Evolutionary conservation across 2,329 filamentous ascomycete species (phyloP), one percentile per base, ranked within the genome.

Genomic region (Lecanosticta acicola): DNA sequence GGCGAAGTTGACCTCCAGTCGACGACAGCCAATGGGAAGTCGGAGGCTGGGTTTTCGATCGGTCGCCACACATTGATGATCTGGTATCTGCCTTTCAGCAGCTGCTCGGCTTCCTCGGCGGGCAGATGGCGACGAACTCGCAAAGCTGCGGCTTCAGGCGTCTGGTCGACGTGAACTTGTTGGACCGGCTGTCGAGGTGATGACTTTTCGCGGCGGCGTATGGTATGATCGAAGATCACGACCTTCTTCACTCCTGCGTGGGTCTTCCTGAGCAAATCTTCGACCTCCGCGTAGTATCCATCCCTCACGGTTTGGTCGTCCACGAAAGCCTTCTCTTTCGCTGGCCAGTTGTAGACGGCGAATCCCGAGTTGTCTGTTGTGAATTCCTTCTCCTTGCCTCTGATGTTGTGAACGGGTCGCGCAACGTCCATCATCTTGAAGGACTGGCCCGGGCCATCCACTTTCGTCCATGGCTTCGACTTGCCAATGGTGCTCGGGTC

Each of bases 41-140:
- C 76, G 46, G 81, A 79, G 4, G 86, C 75, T 2, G 83, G 79
- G 29, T 71, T 70, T 21, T 74, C 72, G 53, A 85, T 83, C 0
- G 83, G 82, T 32, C 83, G 73, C 83, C 83, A 85, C 13, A 85
- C 81, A 51, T 86, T 85, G 62, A 85, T 79, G 57, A 85, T 78
- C 59, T 84, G 80, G 58, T 78, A 83, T 3, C 83, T 72, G 5
- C 74, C 72, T 45, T 72, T 70, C 2, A 84, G 54, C 8, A 84
- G 65, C 43, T 72, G 70, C 20, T 81, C 77, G 0, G 74, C 77
- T 55, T 82, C 79, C 1, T 71, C 71, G 2, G 62, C 65, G 0
- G 75, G 69, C 0, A 84, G 53, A 55, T 87, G 83, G 1, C 80
- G 71, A 1, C 78, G 71, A 11, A 85, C 81, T 10, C 84, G 75